Evolutionary conservation across 768 basidiomycete genomes (phyloP).

Genomic region (Mycena sanguinolenta): DNA sequence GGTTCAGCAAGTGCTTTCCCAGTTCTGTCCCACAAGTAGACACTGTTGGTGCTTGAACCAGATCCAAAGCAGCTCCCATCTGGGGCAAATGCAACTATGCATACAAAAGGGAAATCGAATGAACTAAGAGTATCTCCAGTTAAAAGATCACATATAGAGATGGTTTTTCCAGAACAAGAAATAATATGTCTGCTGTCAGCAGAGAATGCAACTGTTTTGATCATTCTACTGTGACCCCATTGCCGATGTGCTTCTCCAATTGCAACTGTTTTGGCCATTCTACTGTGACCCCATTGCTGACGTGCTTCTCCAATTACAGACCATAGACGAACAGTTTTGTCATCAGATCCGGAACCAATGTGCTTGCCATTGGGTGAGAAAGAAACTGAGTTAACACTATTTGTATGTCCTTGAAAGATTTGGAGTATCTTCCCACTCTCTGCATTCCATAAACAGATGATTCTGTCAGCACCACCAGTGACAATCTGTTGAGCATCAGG

Average conservation of each 20-base stretch:
- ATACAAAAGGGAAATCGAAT: background rate
- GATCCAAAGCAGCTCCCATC: background rate
- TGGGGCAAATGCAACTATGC: background rate
- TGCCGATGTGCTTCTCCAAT: too few species aligned
- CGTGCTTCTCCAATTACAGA: background rate
- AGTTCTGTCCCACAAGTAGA: background rate
- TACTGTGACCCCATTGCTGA: background rate
- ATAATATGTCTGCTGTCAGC: background rate
- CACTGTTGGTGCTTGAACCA: background rate
- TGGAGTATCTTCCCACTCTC: background rate
- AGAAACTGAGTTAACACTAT: background rate
- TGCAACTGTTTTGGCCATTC: background rate
- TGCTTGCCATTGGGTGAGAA: constrained; percentile 5
- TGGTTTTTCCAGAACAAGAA: background rate
- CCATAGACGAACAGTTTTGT: constrained; percentile 14
- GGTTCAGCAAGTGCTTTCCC: background rate
- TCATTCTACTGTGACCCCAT: background rate
- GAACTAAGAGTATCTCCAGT: background rate
- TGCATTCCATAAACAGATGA: constrained; percentile 3
- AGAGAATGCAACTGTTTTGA: constrained; percentile 1
- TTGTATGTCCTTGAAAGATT: background rate
- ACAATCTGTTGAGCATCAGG: background rate
- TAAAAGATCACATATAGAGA: background rate
- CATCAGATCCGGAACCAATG: constrained; percentile 8
- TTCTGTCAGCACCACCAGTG: background rate